A percentile compares a stretch with the other conserved stretches of the same genome.
Evolutionary conservation across 208 protist species (phyloP).

Genomic region (Leishmania braziliensis): DNA sequence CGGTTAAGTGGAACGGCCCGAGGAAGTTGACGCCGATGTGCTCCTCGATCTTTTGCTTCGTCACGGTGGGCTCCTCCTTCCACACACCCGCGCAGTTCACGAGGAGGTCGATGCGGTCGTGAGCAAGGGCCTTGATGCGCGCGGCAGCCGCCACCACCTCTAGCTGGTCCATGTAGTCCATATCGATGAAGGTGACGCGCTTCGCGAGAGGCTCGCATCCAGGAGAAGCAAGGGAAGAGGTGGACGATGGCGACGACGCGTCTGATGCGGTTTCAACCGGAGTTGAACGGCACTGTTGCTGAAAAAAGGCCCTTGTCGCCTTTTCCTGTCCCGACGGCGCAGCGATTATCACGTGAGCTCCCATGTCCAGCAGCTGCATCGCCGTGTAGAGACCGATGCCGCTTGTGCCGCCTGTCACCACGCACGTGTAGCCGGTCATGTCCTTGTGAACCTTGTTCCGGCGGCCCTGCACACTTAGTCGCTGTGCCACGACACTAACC

Average conservation of each 20-base stretch:
- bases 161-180: constrained; percentile 73
- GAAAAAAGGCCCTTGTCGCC: constrained; percentile 48
- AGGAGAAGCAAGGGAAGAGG: not conserved
- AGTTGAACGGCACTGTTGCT: constrained; percentile 29
- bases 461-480: constrained; percentile 56
- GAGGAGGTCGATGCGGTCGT: constrained; percentile 69
- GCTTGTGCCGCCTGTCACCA: constrained; percentile 80
- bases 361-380: constrained; percentile 74
- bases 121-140: constrained; percentile 60
- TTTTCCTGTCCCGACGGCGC: constrained; percentile 53
- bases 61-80: constrained; percentile 58
- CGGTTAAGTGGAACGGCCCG: constrained; percentile 81
- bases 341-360: constrained; percentile 60
- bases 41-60: constrained; percentile 74
- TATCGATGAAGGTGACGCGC: constrained; percentile 54
- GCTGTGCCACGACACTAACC: constrained; percentile 59
- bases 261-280: not conserved
- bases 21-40: constrained; percentile 86
- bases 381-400: constrained; percentile 78
- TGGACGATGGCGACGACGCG: not conserved
- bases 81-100: constrained; percentile 85
- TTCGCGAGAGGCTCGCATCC: constrained; percentile 37
- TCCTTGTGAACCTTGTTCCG: constrained; percentile 60
- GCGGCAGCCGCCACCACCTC: constrained; percentile 59
- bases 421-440: constrained; percentile 55